A percentile compares a stretch with the other conserved stretches of the same genome.
Evolutionary conservation across 148 eudicot species (phyloP).

Genomic region (Rhododendron williamsianum): DNA sequence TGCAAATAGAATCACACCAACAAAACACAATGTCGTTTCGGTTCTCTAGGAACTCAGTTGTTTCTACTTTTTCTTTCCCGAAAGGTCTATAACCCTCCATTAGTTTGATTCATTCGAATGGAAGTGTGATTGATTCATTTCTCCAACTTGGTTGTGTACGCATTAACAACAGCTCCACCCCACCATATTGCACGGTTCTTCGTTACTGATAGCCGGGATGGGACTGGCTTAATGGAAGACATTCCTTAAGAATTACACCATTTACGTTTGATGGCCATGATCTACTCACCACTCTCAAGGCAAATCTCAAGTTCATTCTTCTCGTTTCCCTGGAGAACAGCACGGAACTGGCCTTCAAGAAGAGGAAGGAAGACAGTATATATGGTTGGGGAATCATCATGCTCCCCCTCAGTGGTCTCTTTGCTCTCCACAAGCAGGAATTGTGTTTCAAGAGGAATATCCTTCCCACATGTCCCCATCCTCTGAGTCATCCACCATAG

Average conservation of each 20-base stretch:
- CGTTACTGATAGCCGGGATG: slow-evolving; percentile 15
- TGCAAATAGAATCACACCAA: slow-evolving; percentile 46
- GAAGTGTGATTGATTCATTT: slow-evolving; percentile 19
- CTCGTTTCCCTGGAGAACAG: slow-evolving; percentile 91
- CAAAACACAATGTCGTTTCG: slow-evolving; percentile 29
- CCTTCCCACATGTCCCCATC: slow-evolving; percentile 82
- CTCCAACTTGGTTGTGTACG: slow-evolving; percentile 22
- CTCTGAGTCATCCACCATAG: slow-evolving; percentile 99
- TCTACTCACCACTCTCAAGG: slow-evolving; percentile 92
- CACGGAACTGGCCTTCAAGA: slow-evolving; percentile 86
- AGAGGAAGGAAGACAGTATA: slow-evolving; percentile 91
- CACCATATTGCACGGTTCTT: slow-evolving; percentile 16
- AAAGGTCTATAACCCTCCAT: slow-evolving; percentile 19
- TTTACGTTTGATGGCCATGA: slow-evolving; percentile 18
- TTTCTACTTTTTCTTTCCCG: slow-evolving; percentile 14
- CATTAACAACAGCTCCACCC: slow-evolving; percentile 23
- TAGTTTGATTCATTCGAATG: slow-evolving; percentile 19
- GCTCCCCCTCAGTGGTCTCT: slow-evolving; percentile 40
- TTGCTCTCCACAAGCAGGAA: slow-evolving; percentile 87
- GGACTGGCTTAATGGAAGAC: slow-evolving; percentile 18
- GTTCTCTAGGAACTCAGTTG: slow-evolving; percentile 24
- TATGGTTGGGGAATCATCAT: slow-evolving; percentile 48
- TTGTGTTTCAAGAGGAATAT: slow-evolving; percentile 88
- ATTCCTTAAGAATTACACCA: slow-evolving; percentile 9
- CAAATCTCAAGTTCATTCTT: slow-evolving; percentile 84